Evolutionary conservation across 768 basidiomycete species (phyloP), one percentile per base, ranked within the genome.

Genomic region (Boletus barrowsii): DNA sequence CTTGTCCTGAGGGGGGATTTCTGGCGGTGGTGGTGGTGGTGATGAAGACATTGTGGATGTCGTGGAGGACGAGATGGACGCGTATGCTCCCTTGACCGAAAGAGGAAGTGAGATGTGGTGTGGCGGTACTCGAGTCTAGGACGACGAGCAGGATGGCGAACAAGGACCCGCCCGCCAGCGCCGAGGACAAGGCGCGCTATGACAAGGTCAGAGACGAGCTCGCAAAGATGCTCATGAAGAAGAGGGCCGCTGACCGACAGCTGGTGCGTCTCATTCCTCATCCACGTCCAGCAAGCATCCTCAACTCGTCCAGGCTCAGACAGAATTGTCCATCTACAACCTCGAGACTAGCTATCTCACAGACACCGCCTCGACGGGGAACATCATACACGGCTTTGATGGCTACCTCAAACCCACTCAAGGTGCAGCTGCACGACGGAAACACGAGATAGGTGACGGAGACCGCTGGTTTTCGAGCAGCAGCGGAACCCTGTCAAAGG

Each of bases 351-450:
- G 78, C 4, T 93, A 93, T 69, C 75, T 93, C 35, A 81, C 83
- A 8, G 91, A 93, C 49, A 92, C 91, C 1, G 82, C 86, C 1
- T 85, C 83, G 61, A 89, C 90, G 17, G 91, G 91, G 30, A 93
- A 93, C 61, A 92, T 93, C 49, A 87, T 93, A 36, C 87, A 87
- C 62, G 91, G 91, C 5, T 93, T 93, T 59, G 91, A 93, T 51
- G 84, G 86, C 40, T 93, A 92, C 66, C 80, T 93, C 54, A 93
- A 93, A 71, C 87, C 85, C 54, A 80, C 79, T 1, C 76, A 79
- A 10, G 83, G 79, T 8, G 69, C 70, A 18, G 69, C 70, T 4
- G 69, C 68, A 10, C 76, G 89, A 62, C 79, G 86, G 65, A 86
- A 84, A 64, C 83, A 86, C 59, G 90, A 93, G 59, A 80, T 90